Evolutionary conservation across 805 yeast genomes (phyloP), one percentile per base, ranked within the genome.

Genomic region (Candida xiaguanensis): DNA sequence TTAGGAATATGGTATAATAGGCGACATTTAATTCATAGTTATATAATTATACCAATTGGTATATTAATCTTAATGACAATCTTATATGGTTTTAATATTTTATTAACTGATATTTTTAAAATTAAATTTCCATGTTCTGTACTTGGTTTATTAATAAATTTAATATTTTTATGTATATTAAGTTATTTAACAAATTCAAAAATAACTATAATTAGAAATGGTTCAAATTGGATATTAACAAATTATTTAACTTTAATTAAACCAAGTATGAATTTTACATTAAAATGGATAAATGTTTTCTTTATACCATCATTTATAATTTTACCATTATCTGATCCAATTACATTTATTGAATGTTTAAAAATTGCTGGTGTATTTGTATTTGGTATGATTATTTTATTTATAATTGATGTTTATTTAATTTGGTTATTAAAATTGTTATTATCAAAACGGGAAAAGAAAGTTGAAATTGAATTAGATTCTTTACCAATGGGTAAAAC

Each of bases 261-360:
- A 35, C 74, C 82, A n/a, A 77, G 87, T 12, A 74, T 75, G 63
- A 82, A 83, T 44, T 82, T 83, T 55, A 68, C 82, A 1, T 65
- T 85, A 36, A 70, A 82, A 40, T 85, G 93, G 91, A 85, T 85
- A 60, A 83, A 82, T 54, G 72, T 82, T 5, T 83, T 80, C 53
- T 85, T 85, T 66, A 78, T 86, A 1, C 91, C 93, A 1, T 80
- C 89, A 0, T 85, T 85, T 52, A 77, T 85, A 26, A 74, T 81
- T 0, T 67, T 85, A 24, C 91, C 91, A 0, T 66, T 84, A 38
- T 74, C 86, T 9, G 72, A 75, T n/a, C 74, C 74, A 44, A 80
- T 85, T 34, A 66, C 80, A 13, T 80, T 80, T 31, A 74, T 71
- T 16, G 91, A 85, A 48, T 85, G 86, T 8, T 65, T 82, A 48